These are phyloP conservation scores for Spizellomyces sp. DNA, from an alignment of 192 early-diverging fungal genomes.

Conservation along the genomic window DNA sequence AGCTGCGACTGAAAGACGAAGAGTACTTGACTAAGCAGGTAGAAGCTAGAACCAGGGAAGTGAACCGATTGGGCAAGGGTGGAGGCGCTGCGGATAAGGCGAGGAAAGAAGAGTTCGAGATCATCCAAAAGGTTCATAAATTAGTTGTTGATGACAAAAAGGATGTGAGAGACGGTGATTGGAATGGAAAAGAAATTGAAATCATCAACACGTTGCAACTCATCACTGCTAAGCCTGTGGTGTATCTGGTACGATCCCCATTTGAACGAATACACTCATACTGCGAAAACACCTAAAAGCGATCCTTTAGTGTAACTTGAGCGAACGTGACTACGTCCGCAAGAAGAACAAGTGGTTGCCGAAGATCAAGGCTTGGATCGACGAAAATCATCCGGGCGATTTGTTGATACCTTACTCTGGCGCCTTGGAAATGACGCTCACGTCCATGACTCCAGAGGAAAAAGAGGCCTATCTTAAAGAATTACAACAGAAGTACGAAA, in stretches of 20 bases:
- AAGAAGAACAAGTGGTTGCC: slow-evolving; percentile 97
- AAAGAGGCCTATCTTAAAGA: slow-evolving; percentile 38
- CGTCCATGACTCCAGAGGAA: slow-evolving; percentile 54
- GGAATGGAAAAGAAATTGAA: slow-evolving; percentile 89
- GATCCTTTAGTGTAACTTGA: slow-evolving; percentile 69
- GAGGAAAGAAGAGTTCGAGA: slow-evolving; percentile 85
- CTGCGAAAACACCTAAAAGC: background rate
- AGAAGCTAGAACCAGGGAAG: slow-evolving; percentile 68
- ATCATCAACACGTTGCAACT: slow-evolving; percentile 81
- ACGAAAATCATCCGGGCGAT: slow-evolving; percentile 32
- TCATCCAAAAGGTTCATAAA: slow-evolving; percentile 75
- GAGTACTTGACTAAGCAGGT: slow-evolving; percentile 73
- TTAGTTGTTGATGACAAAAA: slow-evolving; percentile 71
- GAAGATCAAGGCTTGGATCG: slow-evolving; percentile 71
- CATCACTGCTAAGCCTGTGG: slow-evolving; percentile 86
- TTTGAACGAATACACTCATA: background rate
- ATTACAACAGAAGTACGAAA: slow-evolving; percentile 57
- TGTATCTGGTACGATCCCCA: slow-evolving; percentile 78
- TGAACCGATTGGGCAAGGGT: slow-evolving; percentile 69
- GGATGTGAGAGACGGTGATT: slow-evolving; percentile 84
- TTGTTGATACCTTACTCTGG: slow-evolving; percentile 84
- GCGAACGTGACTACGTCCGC: slow-evolving; percentile 85
- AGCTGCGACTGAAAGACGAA: slow-evolving; percentile 93
- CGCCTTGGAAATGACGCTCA: slow-evolving; percentile 69
- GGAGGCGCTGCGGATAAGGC: slow-evolving; percentile 74